These are phyloP conservation scores for Funneliformis geosporum DNA, from an alignment of 192 early-diverging fungal genomes.

Conservation along the genomic window DNA sequence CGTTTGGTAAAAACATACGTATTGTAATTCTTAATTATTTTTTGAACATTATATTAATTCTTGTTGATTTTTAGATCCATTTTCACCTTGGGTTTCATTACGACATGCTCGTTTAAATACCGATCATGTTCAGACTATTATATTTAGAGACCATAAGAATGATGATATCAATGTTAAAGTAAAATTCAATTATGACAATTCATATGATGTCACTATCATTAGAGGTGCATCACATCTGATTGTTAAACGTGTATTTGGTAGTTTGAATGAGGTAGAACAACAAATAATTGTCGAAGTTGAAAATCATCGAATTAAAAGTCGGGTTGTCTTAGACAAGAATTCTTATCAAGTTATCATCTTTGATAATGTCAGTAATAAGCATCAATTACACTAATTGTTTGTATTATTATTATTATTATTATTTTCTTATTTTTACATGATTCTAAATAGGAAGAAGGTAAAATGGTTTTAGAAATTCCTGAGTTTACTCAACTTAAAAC, in stretches of 20 bases:
- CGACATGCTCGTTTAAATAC: slow-evolving; percentile 55
- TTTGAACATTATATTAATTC: neutral
- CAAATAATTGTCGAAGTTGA: slow-evolving; percentile 64
- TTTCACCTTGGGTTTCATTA: slow-evolving; percentile 50
- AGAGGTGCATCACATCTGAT: slow-evolving; percentile 34
- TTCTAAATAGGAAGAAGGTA: too few species aligned
- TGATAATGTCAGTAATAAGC: slow-evolving; percentile 45
- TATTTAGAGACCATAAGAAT: slow-evolving; percentile 40
- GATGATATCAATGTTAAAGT: slow-evolving; percentile 42
- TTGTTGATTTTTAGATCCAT: slow-evolving; percentile 21
- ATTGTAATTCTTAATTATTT: neutral
- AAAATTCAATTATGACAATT: slow-evolving; percentile 39
- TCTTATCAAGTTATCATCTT: slow-evolving; percentile 69
- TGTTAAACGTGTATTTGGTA: slow-evolving; percentile 41
- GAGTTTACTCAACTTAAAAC: slow-evolving; percentile 56
- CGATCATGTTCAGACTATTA: slow-evolving; percentile 35
- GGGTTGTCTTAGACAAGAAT: slow-evolving; percentile 60
- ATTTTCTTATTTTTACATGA: slow-evolving; percentile 38
- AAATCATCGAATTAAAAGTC: slow-evolving; percentile 57
- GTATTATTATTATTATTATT: neutral
- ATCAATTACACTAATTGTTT: neutral
- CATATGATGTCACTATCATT: slow-evolving; percentile 45
- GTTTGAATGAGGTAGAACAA: slow-evolving; percentile 44
- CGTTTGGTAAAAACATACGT: slow-evolving; percentile 10
- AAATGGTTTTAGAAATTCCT: slow-evolving; percentile 56